Evolutionary conservation across 75 land plant species (phyloP).

Genomic region (Selaginella moellendorffii): DNA sequence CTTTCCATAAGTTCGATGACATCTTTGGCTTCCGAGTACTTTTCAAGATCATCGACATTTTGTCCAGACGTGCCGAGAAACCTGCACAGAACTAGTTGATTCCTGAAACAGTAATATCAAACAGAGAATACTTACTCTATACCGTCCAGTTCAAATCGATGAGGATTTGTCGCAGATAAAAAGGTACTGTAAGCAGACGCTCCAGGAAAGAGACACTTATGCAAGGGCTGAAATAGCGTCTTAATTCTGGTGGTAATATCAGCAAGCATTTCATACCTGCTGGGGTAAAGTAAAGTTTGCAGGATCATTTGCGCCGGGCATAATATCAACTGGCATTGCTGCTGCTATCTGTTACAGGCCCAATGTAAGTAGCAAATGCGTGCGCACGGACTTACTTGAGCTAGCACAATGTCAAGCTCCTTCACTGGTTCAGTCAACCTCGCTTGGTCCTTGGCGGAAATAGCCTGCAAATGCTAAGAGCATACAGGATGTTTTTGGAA

Average conservation of each 20-base stretch:
- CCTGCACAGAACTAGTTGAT: conserved; percentile 29
- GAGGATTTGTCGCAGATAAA: too few relatives aligned
- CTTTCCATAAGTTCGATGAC: conserved; percentile 77
- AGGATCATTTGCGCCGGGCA: too few relatives aligned
- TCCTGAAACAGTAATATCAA: too few relatives aligned
- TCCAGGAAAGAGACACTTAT: conserved; percentile 83
- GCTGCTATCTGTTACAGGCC: conserved; percentile 54
- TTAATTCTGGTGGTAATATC: neutral
- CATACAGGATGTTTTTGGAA: neutral
- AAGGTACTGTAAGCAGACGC: conserved; percentile 69
- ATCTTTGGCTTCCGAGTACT: conserved; percentile 67
- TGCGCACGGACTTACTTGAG: conserved; percentile 38
- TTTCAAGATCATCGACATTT: too few relatives aligned
- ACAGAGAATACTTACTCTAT: too few relatives aligned
- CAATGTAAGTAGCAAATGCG: neutral
- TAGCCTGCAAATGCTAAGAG: too few relatives aligned
- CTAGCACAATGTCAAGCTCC: conserved; percentile 80
- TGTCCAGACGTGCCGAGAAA: conserved; percentile 98
- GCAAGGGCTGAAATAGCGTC: conserved; percentile 48
- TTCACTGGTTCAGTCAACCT: too few relatives aligned
- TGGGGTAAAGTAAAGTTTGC: too few relatives aligned
- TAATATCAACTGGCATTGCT: too few relatives aligned
- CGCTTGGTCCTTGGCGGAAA: too few relatives aligned
- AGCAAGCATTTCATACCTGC: too few relatives aligned
- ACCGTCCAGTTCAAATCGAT: too few relatives aligned